Conservation (phyloP, 148 eudicot genomes). For the Cornus controversa region DNA sequence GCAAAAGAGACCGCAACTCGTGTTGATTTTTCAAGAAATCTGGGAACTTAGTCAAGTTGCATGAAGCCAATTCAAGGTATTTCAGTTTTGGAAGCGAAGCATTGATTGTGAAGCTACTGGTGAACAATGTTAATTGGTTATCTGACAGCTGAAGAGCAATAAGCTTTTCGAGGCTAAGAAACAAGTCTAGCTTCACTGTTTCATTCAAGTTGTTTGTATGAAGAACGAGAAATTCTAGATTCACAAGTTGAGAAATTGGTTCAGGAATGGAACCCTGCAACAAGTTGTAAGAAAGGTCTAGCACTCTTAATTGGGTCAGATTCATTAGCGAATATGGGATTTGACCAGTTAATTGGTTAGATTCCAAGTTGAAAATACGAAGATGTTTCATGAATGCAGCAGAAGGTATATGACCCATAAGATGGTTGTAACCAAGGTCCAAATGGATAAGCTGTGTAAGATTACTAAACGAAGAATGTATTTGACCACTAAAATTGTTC, state of each 20-base stretch:
- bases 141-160: background rate
- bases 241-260: conserved; percentile 4
- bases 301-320: conserved; percentile 2
- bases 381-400: too few relatives aligned
- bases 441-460: too few relatives aligned
- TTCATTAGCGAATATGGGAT: conserved; percentile 17
- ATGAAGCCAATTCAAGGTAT: background rate
- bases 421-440: background rate
- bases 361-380: too few relatives aligned
- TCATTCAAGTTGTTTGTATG: background rate
- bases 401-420: background rate
- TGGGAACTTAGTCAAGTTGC: conserved; percentile 27
- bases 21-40: conserved; percentile 15
- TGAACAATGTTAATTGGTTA: background rate
- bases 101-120: background rate
- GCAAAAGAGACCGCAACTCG: background rate
- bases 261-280: conserved; percentile 15
- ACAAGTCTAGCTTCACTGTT: background rate
- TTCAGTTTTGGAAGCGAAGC: conserved; percentile 8
- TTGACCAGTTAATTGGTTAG: conserved; percentile 19
- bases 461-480: too few relatives aligned
- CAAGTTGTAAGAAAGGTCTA: conserved; percentile 9
- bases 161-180: conserved; percentile 8
- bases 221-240: conserved; percentile 5
- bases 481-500: too few relatives aligned